These are phyloP conservation scores for Candida germanica DNA, from an alignment of 805 yeast genomes.

Conservation along the genomic window DNA sequence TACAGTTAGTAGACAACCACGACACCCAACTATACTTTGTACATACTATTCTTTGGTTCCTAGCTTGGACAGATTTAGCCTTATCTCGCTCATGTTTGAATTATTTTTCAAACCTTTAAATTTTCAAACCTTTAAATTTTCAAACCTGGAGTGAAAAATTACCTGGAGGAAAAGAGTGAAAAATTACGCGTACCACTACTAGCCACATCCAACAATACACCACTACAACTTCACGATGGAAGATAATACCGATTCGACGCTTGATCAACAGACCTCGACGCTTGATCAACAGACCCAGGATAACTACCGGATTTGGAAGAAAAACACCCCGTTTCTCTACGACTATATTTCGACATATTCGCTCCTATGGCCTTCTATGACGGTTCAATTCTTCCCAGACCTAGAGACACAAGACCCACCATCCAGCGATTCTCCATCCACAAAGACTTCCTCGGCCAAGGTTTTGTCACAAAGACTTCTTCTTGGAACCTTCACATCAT, in stretches of 20 bases:
- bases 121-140: no score
- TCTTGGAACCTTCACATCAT: constrained; percentile 64
- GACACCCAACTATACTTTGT: no score
- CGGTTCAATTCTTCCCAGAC: constrained; percentile 44
- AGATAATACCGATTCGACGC: background rate
- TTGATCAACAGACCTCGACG: no score
- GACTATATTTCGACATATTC: constrained; percentile 39
- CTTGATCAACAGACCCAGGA: constrained; percentile 30
- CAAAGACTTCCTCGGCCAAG: background rate
- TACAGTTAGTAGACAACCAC: no score
- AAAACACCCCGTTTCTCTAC: constrained; percentile 41
- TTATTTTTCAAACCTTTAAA: no score
- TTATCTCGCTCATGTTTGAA: constrained; percentile 21
- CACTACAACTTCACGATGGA: no score
- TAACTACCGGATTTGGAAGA: constrained; percentile 41
- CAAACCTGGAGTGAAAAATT: no score
- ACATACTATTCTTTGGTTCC: constrained; percentile 81
- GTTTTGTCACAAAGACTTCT: constrained; percentile 49
- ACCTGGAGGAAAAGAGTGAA: no score
- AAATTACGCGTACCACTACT: no score
- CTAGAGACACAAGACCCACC: constrained; percentile 18
- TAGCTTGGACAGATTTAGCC: constrained; percentile 71
- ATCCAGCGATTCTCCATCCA: background rate
- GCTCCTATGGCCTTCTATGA: constrained; percentile 43
- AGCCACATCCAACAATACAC: no score